Conservation (phyloP, 2,329 filamentous ascomycete species). For the Metarhizium brunneum region DNA sequence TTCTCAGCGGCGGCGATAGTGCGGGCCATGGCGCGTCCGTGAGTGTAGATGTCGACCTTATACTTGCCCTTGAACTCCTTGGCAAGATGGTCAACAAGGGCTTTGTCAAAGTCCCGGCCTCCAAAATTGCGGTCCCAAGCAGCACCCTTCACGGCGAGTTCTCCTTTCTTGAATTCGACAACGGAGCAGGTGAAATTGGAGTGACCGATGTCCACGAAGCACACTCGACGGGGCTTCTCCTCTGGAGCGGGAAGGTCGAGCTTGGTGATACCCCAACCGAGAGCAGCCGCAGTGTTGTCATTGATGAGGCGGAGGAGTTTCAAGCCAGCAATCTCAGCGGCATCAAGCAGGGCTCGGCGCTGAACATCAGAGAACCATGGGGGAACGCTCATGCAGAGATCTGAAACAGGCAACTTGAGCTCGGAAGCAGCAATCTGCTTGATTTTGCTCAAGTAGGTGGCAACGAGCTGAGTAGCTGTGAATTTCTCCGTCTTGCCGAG, state of each 20-base stretch:
- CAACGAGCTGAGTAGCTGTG: conserved; percentile 84
- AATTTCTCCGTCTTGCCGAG: conserved; percentile 92
- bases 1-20: conserved; percentile 87
- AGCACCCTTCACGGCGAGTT: conserved; percentile 87
- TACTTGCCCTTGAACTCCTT: conserved; percentile 96
- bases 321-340: conserved; percentile 85
- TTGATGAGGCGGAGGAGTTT: conserved; percentile 94
- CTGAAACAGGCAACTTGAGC: conserved; percentile 82
- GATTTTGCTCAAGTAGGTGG: conserved; percentile 94
- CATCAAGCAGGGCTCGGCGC: conserved; percentile 81
- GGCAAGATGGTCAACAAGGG: conserved; percentile 86
- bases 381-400: conserved; percentile 89
- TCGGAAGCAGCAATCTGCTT: conserved; percentile 80
- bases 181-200: conserved; percentile 92
- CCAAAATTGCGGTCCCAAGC: conserved; percentile 94
- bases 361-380: conserved; percentile 96
- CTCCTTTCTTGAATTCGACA: conserved; percentile 95
- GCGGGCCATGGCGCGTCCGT: conserved; percentile 82
- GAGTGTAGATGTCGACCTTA: conserved; percentile 89
- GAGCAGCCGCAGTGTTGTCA: conserved; percentile 90
- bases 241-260: conserved; percentile 80
- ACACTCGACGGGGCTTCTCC: conserved; percentile 84
- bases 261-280: conserved; percentile 98
- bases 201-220: conserved; percentile 91
- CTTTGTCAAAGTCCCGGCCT: conserved; percentile 94